A percentile compares a stretch with the other conserved stretches of the same genome.
These are phyloP conservation scores for Cyclaneusma minus DNA, from an alignment of 2,329 filamentous ascomycete genomes.

Conservation along the genomic window DNA sequence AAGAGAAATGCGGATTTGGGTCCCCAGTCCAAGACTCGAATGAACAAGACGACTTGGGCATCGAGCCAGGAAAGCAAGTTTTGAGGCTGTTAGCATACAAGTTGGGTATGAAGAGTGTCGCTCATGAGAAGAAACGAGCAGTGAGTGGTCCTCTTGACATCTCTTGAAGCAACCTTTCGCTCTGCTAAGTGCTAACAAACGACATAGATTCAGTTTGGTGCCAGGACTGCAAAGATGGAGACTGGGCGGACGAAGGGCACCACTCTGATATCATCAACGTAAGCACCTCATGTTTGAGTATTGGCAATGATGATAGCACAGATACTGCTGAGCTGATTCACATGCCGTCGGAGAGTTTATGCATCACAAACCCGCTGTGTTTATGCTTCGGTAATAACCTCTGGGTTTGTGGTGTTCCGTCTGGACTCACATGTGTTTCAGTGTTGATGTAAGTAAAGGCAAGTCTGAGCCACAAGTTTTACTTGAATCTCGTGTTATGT, in stretches of 20 bases:
- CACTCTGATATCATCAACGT: conserved; percentile 30
- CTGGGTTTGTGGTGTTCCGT: conserved; percentile 12
- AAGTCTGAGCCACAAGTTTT: conserved; percentile 55
- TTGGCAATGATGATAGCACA: conserved; percentile 51
- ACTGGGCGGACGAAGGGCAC: conserved; percentile 54
- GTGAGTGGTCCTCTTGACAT: conserved; percentile 30
- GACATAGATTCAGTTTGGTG: conserved; percentile 62
- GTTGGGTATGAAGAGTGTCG: conserved; percentile 55
- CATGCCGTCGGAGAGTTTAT: conserved; percentile 16
- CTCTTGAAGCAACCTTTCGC: conserved; percentile 2
- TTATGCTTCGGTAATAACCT: conserved; percentile 26
- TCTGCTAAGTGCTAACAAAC: conserved; percentile 10
- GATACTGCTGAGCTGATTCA: conserved; percentile 56
- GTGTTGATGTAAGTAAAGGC: conserved; percentile 34
- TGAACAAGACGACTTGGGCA: conserved; percentile 15
- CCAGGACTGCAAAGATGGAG: conserved; percentile 73
- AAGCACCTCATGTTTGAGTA: conserved; percentile 3
- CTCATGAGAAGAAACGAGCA: conserved; percentile 84
- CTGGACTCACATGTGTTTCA: conserved; percentile 5
- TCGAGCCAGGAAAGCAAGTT: conserved; percentile 71
- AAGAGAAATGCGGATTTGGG: conserved; percentile 83
- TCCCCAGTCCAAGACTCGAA: conserved; percentile 8
- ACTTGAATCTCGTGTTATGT: too few relatives aligned
- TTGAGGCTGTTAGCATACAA: conserved; percentile 62
- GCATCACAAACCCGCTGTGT: conserved; percentile 24